These are phyloP conservation scores for Globisporangium paddicum DNA, from an alignment of 352 stramenopile genomes.

Conservation along the genomic window DNA sequence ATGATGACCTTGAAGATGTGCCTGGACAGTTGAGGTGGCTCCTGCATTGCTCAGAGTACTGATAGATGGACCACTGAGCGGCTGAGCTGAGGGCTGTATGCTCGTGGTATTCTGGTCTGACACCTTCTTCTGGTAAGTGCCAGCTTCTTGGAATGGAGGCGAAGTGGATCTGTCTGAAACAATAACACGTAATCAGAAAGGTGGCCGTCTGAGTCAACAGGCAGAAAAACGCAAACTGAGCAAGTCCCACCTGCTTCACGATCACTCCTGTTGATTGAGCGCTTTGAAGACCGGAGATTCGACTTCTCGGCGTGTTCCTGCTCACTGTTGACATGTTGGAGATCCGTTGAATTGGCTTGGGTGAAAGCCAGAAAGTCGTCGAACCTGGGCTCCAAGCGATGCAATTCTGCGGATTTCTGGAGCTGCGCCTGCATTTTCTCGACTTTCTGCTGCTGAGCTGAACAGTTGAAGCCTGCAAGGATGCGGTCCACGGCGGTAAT, in stretches of 20 bases:
- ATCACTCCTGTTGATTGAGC: neutral
- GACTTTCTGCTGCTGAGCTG: slow-evolving; percentile 32
- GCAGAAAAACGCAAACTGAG: neutral
- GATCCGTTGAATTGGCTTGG: neutral
- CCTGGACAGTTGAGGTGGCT: neutral
- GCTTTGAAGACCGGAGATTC: neutral
- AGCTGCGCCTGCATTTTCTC: slow-evolving; percentile 31
- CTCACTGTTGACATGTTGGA: neutral
- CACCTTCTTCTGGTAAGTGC: neutral
- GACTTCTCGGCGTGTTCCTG: neutral
- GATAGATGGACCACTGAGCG: neutral
- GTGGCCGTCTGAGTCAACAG: neutral
- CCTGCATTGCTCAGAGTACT: neutral
- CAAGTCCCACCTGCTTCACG: neutral
- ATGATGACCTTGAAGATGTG: neutral
- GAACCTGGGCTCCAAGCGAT: slow-evolving; percentile 21
- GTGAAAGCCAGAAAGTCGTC: slow-evolving; percentile 18
- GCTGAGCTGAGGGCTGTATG: neutral
- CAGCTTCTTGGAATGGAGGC: neutral
- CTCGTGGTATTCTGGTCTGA: neutral
- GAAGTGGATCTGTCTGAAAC: neutral
- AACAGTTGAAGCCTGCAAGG: slow-evolving; percentile 13
- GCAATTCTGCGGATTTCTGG: slow-evolving; percentile 21
- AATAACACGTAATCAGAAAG: neutral
- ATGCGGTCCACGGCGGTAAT: slow-evolving; percentile 5